Percentiles rank a stretch among this genome's conserved stretches.
phyloP scores from a whole-genome alignment of 2,329 filamentous ascomycete genomes.

The Xylaria sp. region DNA sequence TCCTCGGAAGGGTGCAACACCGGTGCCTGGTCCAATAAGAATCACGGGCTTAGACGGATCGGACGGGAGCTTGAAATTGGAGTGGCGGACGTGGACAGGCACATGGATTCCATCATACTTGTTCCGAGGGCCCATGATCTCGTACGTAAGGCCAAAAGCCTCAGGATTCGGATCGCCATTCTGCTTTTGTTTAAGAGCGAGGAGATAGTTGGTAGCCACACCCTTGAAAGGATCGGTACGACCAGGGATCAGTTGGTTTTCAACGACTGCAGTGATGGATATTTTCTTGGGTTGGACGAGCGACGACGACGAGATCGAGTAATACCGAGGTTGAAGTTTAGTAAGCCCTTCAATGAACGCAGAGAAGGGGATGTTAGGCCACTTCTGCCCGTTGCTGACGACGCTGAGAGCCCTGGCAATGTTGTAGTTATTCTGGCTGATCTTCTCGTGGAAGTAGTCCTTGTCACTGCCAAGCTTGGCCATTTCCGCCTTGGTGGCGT shows the following conservation, averaged over 20 bases:
- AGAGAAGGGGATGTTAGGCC: constrained; percentile 88
- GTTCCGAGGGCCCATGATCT: constrained; percentile 86
- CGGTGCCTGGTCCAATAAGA: constrained; percentile 94
- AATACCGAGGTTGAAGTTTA: constrained; percentile 97
- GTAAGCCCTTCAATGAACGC: constrained; percentile 90
- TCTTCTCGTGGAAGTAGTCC: constrained; percentile 90
- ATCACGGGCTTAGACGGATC: constrained; percentile 93
- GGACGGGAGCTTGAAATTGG: constrained; percentile 98
- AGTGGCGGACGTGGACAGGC: constrained; percentile 93
- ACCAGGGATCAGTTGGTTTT: constrained; percentile 77
- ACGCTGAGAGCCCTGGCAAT: constrained; percentile 81
- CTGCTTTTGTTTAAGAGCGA: constrained; percentile 96
- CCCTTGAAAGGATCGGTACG: constrained; percentile 81
- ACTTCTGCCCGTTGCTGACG: constrained; percentile 73
- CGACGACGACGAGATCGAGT: constrained; percentile 98
- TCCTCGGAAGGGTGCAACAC: constrained; percentile 92
- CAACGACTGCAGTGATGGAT: constrained; percentile 92
- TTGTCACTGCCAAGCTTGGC: constrained; percentile 87
- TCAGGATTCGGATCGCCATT: constrained; percentile 82
- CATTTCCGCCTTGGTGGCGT: constrained; percentile 84
- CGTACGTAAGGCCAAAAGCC: constrained; percentile 82
- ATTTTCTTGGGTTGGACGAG: constrained; percentile 92
- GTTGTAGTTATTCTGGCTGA: constrained; percentile 81
- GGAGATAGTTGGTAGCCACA: constrained; percentile 94
- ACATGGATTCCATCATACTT: constrained; percentile 97